Conservation (phyloP, 371 early-diverging fungal genomes). For the Apophysomyces elegans region DNA sequence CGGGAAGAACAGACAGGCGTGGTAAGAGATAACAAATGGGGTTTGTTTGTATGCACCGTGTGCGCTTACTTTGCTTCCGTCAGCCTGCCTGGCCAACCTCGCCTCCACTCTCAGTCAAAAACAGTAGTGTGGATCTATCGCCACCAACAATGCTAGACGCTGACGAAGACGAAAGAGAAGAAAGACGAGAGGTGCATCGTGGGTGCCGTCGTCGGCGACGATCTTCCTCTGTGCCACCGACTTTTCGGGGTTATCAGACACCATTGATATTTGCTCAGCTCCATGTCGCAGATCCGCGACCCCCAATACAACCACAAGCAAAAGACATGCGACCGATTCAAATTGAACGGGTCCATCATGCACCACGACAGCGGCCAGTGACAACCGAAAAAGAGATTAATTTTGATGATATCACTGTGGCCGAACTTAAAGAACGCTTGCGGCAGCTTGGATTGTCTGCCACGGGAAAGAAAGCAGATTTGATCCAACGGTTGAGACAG, state of each 20-base stretch:
- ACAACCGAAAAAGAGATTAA: constrained; percentile 26
- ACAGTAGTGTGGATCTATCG: neutral
- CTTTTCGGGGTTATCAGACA: constrained; percentile 21
- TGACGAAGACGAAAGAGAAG: constrained; percentile 13
- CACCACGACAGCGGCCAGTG: neutral
- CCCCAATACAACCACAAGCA: constrained; percentile 13
- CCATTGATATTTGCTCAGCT: constrained; percentile 35
- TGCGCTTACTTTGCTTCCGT: neutral
- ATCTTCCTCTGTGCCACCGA: constrained; percentile 37
- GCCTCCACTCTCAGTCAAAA: constrained; percentile 7
- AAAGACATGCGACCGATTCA: neutral
- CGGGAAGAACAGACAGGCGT: neutral
- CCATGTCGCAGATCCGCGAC: constrained; percentile 37
- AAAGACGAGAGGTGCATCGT: constrained; percentile 16
- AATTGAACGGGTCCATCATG: constrained; percentile 18
- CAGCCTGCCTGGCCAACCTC: constrained; percentile 6
- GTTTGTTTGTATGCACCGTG: neutral
- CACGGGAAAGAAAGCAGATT: constrained; percentile 66
- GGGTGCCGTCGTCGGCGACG: constrained; percentile 23
- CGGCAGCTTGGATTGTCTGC: constrained; percentile 61
- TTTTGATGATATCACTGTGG: constrained; percentile 74
- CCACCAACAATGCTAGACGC: neutral
- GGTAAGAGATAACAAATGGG: neutral
- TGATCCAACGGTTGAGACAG: constrained; percentile 61
- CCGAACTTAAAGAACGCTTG: constrained; percentile 70